phyloP scores from a whole-genome alignment of 345 rosid genomes.

The Ceriops decandra region DNA sequence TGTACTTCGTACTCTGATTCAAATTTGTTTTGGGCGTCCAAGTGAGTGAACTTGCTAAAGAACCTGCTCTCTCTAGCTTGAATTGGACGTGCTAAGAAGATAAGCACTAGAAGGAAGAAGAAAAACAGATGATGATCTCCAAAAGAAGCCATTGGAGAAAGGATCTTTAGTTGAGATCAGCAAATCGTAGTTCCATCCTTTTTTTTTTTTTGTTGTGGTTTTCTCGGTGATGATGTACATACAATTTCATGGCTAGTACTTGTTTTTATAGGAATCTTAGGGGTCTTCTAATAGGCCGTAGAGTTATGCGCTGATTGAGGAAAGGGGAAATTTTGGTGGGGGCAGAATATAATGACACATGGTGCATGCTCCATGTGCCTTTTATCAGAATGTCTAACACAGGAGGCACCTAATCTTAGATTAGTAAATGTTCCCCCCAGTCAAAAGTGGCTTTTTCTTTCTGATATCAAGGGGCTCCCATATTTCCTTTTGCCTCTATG shows the following conservation, averaged over 20 bases:
- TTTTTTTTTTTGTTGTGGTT: neutral
- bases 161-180: neutral
- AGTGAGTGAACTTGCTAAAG: constrained; percentile 54
- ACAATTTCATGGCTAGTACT: neutral
- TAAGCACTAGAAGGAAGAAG: constrained; percentile 22
- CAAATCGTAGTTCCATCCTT: neutral
- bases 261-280: neutral
- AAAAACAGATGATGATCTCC: neutral
- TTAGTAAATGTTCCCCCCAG: neutral
- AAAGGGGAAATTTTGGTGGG: constrained; percentile 32
- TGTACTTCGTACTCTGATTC: neutral
- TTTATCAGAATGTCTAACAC: constrained; percentile 17
- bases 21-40: constrained; percentile 13
- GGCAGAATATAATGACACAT: constrained; percentile 24
- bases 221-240: neutral
- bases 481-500: constrained; percentile 13
- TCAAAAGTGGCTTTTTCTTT: constrained; percentile 19
- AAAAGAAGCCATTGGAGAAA: constrained; percentile 37
- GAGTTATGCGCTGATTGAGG: constrained; percentile 63
- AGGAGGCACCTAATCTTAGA: constrained; percentile 13
- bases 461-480: neutral
- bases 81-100: constrained; percentile 24
- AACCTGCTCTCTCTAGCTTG: constrained; percentile 59
- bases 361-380: constrained; percentile 36
- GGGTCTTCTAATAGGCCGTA: constrained; percentile 11